Conservation (phyloP, 768 basidiomycete species). For the Podaxis sp. region DNA sequence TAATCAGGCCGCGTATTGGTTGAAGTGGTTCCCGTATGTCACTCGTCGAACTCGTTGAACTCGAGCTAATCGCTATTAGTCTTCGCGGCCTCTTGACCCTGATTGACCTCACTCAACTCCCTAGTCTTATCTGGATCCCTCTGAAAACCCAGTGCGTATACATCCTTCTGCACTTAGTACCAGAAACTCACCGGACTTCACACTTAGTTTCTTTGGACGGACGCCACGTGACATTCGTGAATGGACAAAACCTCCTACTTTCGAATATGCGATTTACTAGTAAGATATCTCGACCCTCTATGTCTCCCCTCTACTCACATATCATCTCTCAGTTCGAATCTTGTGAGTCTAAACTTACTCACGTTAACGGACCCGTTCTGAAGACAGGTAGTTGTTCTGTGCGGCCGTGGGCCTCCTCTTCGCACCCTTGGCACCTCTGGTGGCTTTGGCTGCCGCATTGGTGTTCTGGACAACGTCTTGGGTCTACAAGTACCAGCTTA, state of each 20-base stretch:
- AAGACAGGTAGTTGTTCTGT: constrained; percentile 62
- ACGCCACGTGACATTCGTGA: constrained; percentile 79
- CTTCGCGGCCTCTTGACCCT: constrained; percentile 80
- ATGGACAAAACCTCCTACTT: constrained; percentile 74
- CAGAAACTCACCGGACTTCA: background rate
- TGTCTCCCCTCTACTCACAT: background rate
- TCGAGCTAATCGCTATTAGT: constrained; percentile 21
- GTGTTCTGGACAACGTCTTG: constrained; percentile 73
- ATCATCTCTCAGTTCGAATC: constrained; percentile 25
- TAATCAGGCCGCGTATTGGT: constrained; percentile 77
- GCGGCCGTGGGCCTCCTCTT: constrained; percentile 75
- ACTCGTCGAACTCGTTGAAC: constrained; percentile 10
- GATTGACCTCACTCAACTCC: constrained; percentile 82
- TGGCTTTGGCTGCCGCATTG: constrained; percentile 64
- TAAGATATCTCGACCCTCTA: constrained; percentile 23
- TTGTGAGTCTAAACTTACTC: constrained; percentile 23
- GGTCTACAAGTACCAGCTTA: constrained; percentile 85
- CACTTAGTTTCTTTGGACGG: constrained; percentile 58
- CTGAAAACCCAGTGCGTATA: constrained; percentile 61
- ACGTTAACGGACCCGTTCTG: background rate
- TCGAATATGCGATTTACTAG: constrained; percentile 76
- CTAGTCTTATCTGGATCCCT: constrained; percentile 72
- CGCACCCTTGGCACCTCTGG: constrained; percentile 82
- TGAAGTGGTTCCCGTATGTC: constrained; percentile 76
- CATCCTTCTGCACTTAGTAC: constrained; percentile 53